Percentiles rank a stretch among this genome's conserved stretches.
phyloP scores from a whole-genome alignment of 768 basidiomycete genomes.

The Amyloporia xantha region DNA sequence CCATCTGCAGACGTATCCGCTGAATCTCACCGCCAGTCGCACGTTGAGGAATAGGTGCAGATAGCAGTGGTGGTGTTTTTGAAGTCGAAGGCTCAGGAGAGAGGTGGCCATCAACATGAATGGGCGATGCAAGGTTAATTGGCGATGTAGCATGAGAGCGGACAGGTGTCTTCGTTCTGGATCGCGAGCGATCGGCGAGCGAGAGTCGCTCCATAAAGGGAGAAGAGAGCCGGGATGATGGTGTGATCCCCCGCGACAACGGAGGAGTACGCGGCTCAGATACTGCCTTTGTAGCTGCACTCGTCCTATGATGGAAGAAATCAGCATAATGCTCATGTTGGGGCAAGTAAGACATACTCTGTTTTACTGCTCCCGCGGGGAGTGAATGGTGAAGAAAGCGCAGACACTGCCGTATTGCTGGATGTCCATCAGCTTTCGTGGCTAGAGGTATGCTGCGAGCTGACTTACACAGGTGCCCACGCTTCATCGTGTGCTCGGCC shows the following conservation, averaged over 20 bases:
- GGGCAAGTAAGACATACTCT: background rate
- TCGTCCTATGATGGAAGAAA: no score
- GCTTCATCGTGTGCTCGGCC: background rate
- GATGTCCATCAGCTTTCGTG: background rate
- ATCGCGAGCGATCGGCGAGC: conserved; percentile 11
- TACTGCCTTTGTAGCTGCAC: background rate
- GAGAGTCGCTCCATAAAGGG: conserved; percentile 24
- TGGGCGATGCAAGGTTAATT: background rate
- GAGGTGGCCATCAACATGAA: background rate
- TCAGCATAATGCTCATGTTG: background rate
- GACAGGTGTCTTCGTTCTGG: conserved; percentile 10
- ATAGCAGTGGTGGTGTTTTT: conserved; percentile 21
- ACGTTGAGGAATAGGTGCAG: conserved; percentile 21
- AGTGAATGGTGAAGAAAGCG: background rate
- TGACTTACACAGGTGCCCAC: background rate
- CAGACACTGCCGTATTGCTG: background rate
- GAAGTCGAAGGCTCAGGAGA: conserved; percentile 6
- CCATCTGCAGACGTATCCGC: conserved; percentile 48
- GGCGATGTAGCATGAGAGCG: conserved; percentile 7
- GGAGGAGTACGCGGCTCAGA: background rate
- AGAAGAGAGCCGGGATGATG: conserved; percentile 23
- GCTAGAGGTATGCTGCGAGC: background rate
- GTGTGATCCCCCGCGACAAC: conserved; percentile 16
- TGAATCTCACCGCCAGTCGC: conserved; percentile 49
- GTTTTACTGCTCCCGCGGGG: background rate